Conservation (phyloP, 1,284 basidiomycete species). For the Malassezia slooffiae region DNA sequence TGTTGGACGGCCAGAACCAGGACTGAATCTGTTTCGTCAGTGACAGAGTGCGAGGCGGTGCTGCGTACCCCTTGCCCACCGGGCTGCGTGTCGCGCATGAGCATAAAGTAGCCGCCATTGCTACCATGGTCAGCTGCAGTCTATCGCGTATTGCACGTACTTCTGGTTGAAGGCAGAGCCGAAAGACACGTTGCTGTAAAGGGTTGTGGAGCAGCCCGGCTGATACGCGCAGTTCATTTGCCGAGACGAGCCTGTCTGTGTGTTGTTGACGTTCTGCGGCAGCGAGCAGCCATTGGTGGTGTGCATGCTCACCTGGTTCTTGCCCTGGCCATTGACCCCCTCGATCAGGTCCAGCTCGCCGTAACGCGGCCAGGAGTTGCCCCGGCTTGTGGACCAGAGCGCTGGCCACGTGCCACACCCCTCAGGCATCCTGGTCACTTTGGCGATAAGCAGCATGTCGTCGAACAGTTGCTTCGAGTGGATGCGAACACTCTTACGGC, state of each 20-base stretch:
- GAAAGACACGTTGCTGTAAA: conserved; percentile 17
- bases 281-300: conserved; percentile 25
- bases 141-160: neutral
- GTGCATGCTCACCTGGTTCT: conserved; percentile 31
- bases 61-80: conserved; percentile 18
- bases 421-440: conserved; percentile 22
- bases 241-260: conserved; percentile 15
- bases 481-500: conserved; percentile 22
- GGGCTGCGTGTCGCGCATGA: conserved; percentile 23
- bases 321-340: conserved; percentile 28
- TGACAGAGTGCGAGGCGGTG: neutral
- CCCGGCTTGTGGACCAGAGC: conserved; percentile 33
- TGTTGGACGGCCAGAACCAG: conserved; percentile 28
- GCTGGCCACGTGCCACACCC: conserved; percentile 42
- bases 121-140: conserved; percentile 1
- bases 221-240: conserved; percentile 26
- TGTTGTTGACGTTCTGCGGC: conserved; percentile 4
- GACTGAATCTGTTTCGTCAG: conserved; percentile 14
- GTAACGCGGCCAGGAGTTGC: conserved; percentile 28
- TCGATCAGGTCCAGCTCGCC: conserved; percentile 42
- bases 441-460: conserved; percentile 26
- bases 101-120: conserved; percentile 31
- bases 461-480: conserved; percentile 25
- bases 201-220: conserved; percentile 27
- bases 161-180: conserved; percentile 25